Evolutionary conservation across 2,329 filamentous ascomycete species (phyloP).

Genomic region (Claviceps sp.): DNA sequence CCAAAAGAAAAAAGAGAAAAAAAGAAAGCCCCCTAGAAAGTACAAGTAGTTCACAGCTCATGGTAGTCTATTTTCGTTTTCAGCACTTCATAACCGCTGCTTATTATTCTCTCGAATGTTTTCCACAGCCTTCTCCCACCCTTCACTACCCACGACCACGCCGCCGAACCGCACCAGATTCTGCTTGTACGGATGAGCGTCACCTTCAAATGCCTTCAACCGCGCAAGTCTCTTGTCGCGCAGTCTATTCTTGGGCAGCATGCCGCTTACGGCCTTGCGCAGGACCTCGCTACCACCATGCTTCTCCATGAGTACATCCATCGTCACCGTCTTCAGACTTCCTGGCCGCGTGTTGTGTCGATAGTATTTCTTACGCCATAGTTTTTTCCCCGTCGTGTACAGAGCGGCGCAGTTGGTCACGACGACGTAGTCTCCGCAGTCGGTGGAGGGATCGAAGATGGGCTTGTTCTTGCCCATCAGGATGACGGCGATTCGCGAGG

Average conservation of each 20-base stretch:
- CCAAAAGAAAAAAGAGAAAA: neutral
- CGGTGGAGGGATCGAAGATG: constrained; percentile 90
- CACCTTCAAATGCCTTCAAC: constrained; percentile 93
- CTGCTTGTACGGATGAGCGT: constrained; percentile 76
- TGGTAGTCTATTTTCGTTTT: neutral
- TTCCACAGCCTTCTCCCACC: constrained; percentile 39
- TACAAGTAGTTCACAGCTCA: neutral
- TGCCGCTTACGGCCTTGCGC: constrained; percentile 82
- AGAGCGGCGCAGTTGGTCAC: constrained; percentile 80
- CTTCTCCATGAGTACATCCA: constrained; percentile 91
- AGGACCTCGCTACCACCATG: constrained; percentile 87
- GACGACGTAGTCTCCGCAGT: constrained; percentile 98
- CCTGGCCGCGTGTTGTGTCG: constrained; percentile 85
- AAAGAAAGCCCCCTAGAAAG: neutral
- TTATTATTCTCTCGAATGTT: constrained; percentile 35
- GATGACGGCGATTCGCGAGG: constrained; percentile 70
- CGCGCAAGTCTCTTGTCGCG: constrained; percentile 76
- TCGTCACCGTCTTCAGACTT: constrained; percentile 72
- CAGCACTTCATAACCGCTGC: constrained; percentile 31
- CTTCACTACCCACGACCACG: constrained; percentile 36
- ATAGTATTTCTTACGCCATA: constrained; percentile 90
- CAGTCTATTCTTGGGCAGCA: constrained; percentile 94
- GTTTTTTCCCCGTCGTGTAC: constrained; percentile 83
- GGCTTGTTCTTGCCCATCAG: constrained; percentile 99
- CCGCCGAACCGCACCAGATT: constrained; percentile 68